phyloP scores from a whole-genome alignment of 176 grass and related monocot species.

The Musa itinerans region DNA sequence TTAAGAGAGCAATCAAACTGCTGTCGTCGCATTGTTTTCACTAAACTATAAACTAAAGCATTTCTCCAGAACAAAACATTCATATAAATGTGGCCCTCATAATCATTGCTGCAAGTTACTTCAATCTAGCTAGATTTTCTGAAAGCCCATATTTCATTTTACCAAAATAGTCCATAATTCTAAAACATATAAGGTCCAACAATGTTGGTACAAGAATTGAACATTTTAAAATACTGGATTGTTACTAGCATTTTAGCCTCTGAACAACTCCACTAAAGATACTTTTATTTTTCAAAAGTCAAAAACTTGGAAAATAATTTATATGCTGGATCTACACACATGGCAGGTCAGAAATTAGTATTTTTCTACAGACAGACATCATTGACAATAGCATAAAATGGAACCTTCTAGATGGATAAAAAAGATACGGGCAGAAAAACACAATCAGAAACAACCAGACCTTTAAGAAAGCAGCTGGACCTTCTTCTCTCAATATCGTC shows the following conservation, averaged over 20 bases:
- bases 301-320: no score
- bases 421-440: neutral
- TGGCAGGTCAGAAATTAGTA: neutral
- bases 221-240: no score
- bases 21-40: no score
- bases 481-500: slow-evolving; percentile 76
- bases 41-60: neutral
- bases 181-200: neutral
- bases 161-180: neutral
- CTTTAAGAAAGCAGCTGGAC: slow-evolving; percentile 69
- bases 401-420: neutral
- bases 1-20: no score
- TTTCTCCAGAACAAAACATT: neutral
- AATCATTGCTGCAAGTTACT: neutral
- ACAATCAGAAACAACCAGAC: slow-evolving; percentile 5
- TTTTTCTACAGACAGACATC: neutral
- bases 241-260: no score
- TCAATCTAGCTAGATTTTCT: neutral
- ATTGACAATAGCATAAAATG: neutral
- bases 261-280: no score
- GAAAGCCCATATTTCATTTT: neutral
- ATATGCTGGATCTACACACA: no score
- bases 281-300: no score
- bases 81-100: neutral
- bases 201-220: neutral